Evolutionary conservation across 371 early-diverging fungal species (phyloP), one percentile per base, ranked within the genome.

Genomic region (Polyrhizophydium stewartii): DNA sequence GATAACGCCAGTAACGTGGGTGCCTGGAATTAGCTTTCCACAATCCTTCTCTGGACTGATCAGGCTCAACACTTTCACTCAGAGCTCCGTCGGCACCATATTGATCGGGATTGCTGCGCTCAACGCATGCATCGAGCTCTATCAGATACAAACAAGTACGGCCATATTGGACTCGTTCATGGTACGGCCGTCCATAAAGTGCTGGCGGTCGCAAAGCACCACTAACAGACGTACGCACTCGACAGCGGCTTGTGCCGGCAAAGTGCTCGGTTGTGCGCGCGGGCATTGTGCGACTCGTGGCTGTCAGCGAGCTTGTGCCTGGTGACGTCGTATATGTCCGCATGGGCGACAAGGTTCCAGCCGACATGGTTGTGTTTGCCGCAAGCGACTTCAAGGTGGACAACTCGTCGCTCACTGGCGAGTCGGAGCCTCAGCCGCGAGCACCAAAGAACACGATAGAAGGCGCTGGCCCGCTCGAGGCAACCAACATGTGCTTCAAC

Each of bases 351-450:
- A 96, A 95, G 71, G 70, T 93, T 19, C 95, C 96, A 2, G 97
- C 97, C 3, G 98, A 97, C 81, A 67, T 92, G 49, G 70, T 73
- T 55, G 56, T 97, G 28, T 89, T 89, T 63, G 63, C 79, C 50
- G 74, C 83, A 46, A 81, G 82, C 22, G 94, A 97, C 27, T 74
- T 96, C 62, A 93, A 96, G 73, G 94, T 96, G 40, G 96, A 97
- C 79, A 95, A 94, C 81, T 95, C 96, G 12, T 92, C 92, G n/a
- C 71, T 97, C 46, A 97, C 96, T 1, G 97, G 97, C 59, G 96
- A 97, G 73, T 81, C 93, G 0, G 97, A 95, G 49, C 94, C 96
- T 17, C 96, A 93, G 71, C 86, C 87, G 69, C 88, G 95, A 45
- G 66, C 49, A 1, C 38, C 45, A 3, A 56, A 53, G 21, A 60